Evolutionary conservation across 148 eudicot species (phyloP).

Genomic region (Diospyros lotus): DNA sequence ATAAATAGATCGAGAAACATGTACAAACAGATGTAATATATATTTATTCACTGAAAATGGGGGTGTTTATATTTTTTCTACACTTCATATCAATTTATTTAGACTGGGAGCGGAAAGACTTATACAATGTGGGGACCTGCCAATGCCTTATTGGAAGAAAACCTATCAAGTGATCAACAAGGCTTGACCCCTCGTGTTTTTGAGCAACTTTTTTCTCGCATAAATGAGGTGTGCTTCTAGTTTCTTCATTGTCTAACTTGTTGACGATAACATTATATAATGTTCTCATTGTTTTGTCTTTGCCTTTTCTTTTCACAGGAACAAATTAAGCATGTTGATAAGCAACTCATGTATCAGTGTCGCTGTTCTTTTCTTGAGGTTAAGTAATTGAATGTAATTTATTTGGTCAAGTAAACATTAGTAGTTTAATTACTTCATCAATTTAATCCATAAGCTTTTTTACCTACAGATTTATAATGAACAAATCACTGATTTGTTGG

Average conservation of each 20-base stretch:
- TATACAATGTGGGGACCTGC: constrained; percentile 99
- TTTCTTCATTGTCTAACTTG: not conserved
- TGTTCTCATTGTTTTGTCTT: constrained; percentile 1
- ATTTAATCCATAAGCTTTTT: constrained; percentile 1
- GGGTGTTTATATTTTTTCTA: not conserved
- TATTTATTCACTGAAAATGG: not conserved
- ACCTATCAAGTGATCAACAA: constrained; percentile 56
- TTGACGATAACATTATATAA: not conserved
- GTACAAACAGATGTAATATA: not conserved
- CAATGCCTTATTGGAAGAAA: constrained; percentile 76
- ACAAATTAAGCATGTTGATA: constrained; percentile 73
- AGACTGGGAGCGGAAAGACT: constrained; percentile 99
- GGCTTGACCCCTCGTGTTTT: constrained; percentile 95
- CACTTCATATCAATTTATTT: not conserved
- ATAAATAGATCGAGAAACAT: not conserved
- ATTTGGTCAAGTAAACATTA: not conserved
- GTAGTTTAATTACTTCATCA: constrained; percentile 4
- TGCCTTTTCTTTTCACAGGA: constrained; percentile 43
- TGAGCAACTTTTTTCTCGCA: constrained; percentile 68
- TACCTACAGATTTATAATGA: constrained; percentile 80
- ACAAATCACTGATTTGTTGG: constrained; percentile 87
- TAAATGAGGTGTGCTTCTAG: constrained; percentile 56
- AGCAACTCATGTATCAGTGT: constrained; percentile 78
- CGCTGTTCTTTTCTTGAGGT: constrained; percentile 99
- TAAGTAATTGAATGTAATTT: constrained; percentile 6